phyloP scores from a whole-genome alignment of 352 stramenopile species.

The Phytophthora citrophthora region DNA sequence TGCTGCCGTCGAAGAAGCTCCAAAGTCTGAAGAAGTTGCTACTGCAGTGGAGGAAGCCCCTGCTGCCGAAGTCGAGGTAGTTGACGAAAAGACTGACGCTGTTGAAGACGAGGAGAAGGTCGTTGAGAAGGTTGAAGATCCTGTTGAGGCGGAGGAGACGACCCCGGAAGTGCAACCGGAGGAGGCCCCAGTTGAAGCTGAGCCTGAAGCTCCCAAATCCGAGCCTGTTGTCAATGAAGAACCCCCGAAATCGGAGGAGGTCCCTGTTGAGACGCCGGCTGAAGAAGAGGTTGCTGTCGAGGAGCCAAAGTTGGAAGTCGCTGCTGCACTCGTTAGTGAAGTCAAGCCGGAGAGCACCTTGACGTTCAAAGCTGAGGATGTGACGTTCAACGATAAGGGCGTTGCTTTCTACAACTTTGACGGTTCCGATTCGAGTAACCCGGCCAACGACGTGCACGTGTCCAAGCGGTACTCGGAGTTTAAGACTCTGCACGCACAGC shows the following conservation, averaged over 20 bases:
- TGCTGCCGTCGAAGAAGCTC: constrained; percentile 20
- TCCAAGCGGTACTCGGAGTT: constrained; percentile 85
- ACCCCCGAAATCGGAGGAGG: constrained; percentile 7
- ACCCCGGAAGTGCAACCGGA: constrained; percentile 5
- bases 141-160: constrained; percentile 1
- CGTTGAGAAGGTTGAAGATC: constrained; percentile 1
- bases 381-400: constrained; percentile 41
- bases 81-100: neutral
- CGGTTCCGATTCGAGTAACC: constrained; percentile 45
- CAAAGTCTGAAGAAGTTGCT: neutral
- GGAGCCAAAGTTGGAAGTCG: constrained; percentile 11
- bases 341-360: constrained; percentile 14
- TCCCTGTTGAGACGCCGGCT: neutral
- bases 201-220: constrained; percentile 2
- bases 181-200: constrained; percentile 1
- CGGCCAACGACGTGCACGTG: constrained; percentile 53
- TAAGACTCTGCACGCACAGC: constrained; percentile 63
- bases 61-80: neutral
- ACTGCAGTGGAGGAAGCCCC: constrained; percentile 3
- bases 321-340: constrained; percentile 17
- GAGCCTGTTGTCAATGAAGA: constrained; percentile 10
- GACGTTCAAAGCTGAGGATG: constrained; percentile 21
- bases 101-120: neutral
- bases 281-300: constrained; percentile 6
- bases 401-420: constrained; percentile 63